phyloP scores from a whole-genome alignment of 441 rosid species.

The Eruca vesicaria region DNA sequence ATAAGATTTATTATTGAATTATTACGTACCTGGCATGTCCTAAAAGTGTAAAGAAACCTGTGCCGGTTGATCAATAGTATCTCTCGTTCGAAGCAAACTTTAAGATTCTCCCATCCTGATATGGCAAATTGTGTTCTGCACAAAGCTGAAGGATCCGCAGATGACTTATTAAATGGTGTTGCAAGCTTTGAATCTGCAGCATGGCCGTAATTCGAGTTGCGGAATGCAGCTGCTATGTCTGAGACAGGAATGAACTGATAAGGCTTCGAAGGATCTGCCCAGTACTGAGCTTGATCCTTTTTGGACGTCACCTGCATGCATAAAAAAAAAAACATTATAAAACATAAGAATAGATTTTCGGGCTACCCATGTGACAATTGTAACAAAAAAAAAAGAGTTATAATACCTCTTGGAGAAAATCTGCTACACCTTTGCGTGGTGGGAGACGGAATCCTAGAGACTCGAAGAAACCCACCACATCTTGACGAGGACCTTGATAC shows the following conservation, averaged over 20 bases:
- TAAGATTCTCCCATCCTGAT: slow-evolving; percentile 74
- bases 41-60: slow-evolving; percentile 70
- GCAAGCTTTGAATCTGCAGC: slow-evolving; percentile 48
- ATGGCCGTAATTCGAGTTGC: slow-evolving; percentile 57
- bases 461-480: slow-evolving; percentile 76
- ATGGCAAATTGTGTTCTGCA: slow-evolving; percentile 65
- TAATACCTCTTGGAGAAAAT: slow-evolving; percentile 94
- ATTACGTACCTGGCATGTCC: slow-evolving; percentile 86
- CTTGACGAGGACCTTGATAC: slow-evolving; percentile 78
- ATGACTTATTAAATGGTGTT: slow-evolving; percentile 53
- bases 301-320: slow-evolving; percentile 72
- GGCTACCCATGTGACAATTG: not conserved
- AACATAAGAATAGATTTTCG: not conserved
- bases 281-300: slow-evolving; percentile 96
- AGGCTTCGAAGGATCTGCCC: slow-evolving; percentile 83
- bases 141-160: slow-evolving; percentile 56
- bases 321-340: slow-evolving; percentile 16
- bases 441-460: slow-evolving; percentile 81
- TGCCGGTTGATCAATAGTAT: slow-evolving; percentile 66
- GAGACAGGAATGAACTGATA: slow-evolving; percentile 58
- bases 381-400: slow-evolving; percentile 3
- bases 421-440: slow-evolving; percentile 84
- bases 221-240: slow-evolving; percentile 74
- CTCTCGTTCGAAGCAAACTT: slow-evolving; percentile 69
- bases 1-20: not conserved